Evolutionary conservation across 306 rosid genomes (phyloP), one percentile per base, ranked within the genome.

Genomic region (Cucurbita maxima): DNA sequence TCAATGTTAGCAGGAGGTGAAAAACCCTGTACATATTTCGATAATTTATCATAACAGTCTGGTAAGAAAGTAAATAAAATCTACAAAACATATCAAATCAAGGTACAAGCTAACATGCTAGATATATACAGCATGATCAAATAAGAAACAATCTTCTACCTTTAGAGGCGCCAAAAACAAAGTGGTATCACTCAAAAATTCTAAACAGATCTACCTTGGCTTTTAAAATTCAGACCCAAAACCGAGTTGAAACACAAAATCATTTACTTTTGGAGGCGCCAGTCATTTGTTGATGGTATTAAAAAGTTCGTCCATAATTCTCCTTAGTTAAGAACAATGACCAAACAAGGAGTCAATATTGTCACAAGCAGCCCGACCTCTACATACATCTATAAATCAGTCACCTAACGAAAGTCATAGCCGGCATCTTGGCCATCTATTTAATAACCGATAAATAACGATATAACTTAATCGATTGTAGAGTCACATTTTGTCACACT

Each of bases 1-100:
- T 78, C 86, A 41, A 60, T 43, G 70, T 75, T 70, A 59, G 83
- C 82, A 41, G 75, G 67, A 10, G 79, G 63, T 36, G 56, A 77
- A 84, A 83, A 84, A 84, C 79, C 84, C 91, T 88, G 63, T 41
- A n/a, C 12, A 60, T 41, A 37, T 45, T 44, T 44, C 58, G 5
- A 43, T 22, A 69, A 30, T 1, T 22, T 14, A 59, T 22, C 59
- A 44, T 36, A 78, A 71, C 43, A 73, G 75, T 79, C 71, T 63
- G 73, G 45, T 60, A 68, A 78, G 66, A 74, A 45, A 45, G 37
- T n/a, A 34, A 34, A 70, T n/a, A 25, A 68, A 47, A 67, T 15
- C 37, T 47, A 80, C 16, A 14, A 16, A 37, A 44, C 53, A 44
- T 50, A 45, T 40, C 18, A 25, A 58, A 34, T 44, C 50, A 53